Evolutionary conservation across 1,284 basidiomycete genomes (phyloP).

Genomic region (Pholiota adiposa): DNA sequence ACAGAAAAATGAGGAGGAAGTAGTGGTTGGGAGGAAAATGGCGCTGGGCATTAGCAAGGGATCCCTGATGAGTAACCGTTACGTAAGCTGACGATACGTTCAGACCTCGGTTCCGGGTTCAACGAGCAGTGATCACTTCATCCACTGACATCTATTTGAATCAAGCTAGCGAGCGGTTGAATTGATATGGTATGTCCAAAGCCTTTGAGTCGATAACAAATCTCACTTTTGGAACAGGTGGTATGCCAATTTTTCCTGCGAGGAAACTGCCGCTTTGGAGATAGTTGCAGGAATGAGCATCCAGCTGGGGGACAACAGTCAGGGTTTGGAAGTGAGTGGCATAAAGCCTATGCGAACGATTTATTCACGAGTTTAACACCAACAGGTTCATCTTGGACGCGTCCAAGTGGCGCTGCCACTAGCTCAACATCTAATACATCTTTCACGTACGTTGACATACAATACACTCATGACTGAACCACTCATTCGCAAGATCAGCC

Average conservation of each 20-base stretch:
- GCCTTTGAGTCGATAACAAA: not conserved
- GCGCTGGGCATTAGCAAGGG: not conserved
- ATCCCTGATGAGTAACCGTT: too few relatives aligned
- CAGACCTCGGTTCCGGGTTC: not conserved
- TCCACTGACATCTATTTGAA: too few relatives aligned
- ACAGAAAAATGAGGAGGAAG: not conserved
- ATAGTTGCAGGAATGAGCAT: constrained; percentile 72
- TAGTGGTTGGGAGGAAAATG: not conserved
- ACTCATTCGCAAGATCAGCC: constrained; percentile 11
- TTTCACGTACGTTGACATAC: constrained; percentile 11
- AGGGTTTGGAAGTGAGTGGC: constrained; percentile 41
- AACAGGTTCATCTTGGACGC: constrained; percentile 8
- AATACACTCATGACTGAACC: too few relatives aligned
- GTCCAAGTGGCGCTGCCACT: not conserved
- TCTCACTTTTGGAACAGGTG: constrained; percentile 21
- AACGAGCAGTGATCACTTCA: too few relatives aligned
- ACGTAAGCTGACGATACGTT: too few relatives aligned
- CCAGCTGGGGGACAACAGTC: constrained; percentile 40
- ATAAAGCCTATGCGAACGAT: not conserved
- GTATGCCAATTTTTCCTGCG: constrained; percentile 69
- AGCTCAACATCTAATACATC: not conserved
- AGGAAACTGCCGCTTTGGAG: constrained; percentile 73
- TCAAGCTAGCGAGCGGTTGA: not conserved
- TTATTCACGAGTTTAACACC: not conserved
- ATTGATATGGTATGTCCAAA: constrained; percentile 7